Percentiles rank a stretch among this genome's conserved stretches.
Conservation (phyloP, 139 green algal genomes). For the Coelastrella sp. region DNA sequence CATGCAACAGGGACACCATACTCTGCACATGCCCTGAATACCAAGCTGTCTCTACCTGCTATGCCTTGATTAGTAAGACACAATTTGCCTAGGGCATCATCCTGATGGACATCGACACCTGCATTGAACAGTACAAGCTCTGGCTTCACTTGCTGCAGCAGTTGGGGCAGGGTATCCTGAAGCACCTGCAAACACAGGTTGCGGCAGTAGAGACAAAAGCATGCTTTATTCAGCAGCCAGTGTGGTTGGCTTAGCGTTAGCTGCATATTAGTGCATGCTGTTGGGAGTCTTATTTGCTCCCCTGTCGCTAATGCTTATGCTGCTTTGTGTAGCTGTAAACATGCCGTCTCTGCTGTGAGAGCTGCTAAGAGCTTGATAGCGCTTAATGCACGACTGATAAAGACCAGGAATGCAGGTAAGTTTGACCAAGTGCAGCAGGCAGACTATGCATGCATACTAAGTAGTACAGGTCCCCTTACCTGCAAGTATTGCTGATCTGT, state of each 20-base stretch:
- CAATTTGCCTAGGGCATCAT: conserved; percentile 65
- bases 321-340: too few relatives aligned
- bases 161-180: conserved; percentile 52
- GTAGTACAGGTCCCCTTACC: not conserved
- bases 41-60: conserved; percentile 51
- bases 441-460: not conserved
- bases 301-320: too few relatives aligned
- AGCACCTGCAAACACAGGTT: conserved; percentile 38
- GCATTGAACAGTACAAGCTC: conserved; percentile 73
- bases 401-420: too few relatives aligned
- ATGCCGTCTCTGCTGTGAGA: too few relatives aligned
- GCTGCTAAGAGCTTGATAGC: too few relatives aligned
- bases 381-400: too few relatives aligned
- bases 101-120: conserved; percentile 67
- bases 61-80: conserved; percentile 61
- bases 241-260: too few relatives aligned
- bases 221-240: too few relatives aligned
- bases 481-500: conserved; percentile 46
- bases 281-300: too few relatives aligned
- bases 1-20: conserved; percentile 53
- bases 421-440: not conserved
- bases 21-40: conserved; percentile 52
- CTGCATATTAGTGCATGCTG: too few relatives aligned
- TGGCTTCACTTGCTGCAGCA: conserved; percentile 56
- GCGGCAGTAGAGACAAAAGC: too few relatives aligned